Evolutionary conservation across 305 asterid species (phyloP).

Genomic region (Stenogyne calaminthoides): DNA sequence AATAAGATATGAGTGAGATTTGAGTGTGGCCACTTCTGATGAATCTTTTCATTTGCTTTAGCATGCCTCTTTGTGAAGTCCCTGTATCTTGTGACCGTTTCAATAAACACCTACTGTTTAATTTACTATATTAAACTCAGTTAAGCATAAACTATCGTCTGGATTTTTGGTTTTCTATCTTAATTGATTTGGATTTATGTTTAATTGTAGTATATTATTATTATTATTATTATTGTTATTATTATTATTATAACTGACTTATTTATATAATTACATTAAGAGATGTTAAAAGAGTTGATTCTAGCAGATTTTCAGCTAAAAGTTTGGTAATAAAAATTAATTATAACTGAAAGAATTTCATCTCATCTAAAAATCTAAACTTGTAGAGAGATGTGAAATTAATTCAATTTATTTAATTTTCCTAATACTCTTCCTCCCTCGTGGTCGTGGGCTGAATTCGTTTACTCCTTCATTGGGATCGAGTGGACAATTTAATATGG

Average conservation of each 20-base stretch:
- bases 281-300: not conserved
- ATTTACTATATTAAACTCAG: constrained; percentile 13
- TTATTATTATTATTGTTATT: constrained; percentile 4
- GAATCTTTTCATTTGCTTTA: constrained; percentile 32
- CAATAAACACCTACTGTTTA: constrained; percentile 33
- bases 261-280: not conserved
- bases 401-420: too few relatives aligned
- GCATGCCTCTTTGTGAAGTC: constrained; percentile 45
- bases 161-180: not conserved
- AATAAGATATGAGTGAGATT: too few relatives aligned
- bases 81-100: constrained; percentile 31
- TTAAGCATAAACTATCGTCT: not conserved
- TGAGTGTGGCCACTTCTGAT: not conserved
- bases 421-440: too few relatives aligned
- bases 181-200: not conserved
- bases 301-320: not conserved
- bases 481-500: too few relatives aligned
- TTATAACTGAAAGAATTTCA: too few relatives aligned
- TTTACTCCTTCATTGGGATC: too few relatives aligned
- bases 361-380: too few relatives aligned
- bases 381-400: too few relatives aligned
- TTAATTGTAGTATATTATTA: not conserved
- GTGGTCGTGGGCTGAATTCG: too few relatives aligned
- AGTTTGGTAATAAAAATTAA: not conserved
- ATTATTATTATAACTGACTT: too few relatives aligned